These are phyloP conservation scores for Citrus hindsii DNA, from an alignment of 345 rosid genomes.

Conservation along the genomic window DNA sequence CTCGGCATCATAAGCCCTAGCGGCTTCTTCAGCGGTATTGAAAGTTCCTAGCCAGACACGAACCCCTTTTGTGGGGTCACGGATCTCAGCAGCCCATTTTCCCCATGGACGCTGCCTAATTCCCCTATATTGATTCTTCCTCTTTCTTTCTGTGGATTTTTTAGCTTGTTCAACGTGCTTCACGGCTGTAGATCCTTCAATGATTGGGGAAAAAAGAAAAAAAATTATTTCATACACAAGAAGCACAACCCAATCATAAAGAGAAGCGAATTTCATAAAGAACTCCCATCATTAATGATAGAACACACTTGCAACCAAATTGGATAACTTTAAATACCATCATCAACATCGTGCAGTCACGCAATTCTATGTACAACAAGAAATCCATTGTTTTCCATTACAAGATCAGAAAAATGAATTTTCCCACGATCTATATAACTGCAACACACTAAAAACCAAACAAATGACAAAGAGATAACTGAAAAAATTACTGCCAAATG, in stretches of 20 bases:
- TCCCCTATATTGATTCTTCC: too few relatives aligned
- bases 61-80: too few relatives aligned
- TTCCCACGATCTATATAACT: not conserved
- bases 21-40: too few relatives aligned
- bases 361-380: not conserved
- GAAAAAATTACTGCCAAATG: not conserved
- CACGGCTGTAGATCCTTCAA: slow-evolving; percentile 32
- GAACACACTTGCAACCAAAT: not conserved
- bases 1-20: too few relatives aligned
- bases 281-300: not conserved
- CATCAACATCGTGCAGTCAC: not conserved
- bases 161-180: slow-evolving; percentile 27
- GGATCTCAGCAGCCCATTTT: too few relatives aligned
- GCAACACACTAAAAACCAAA: not conserved
- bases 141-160: too few relatives aligned
- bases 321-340: not conserved
- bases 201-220: not conserved
- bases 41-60: too few relatives aligned
- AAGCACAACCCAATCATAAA: not conserved
- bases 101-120: too few relatives aligned
- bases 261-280: not conserved
- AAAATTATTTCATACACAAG: slow-evolving; percentile 10
- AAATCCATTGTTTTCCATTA: not conserved
- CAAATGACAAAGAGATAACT: not conserved
- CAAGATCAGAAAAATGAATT: not conserved